These are phyloP conservation scores for Aspergillus bridgeri DNA, from an alignment of 495 filamentous ascomycete species.

Conservation along the genomic window DNA sequence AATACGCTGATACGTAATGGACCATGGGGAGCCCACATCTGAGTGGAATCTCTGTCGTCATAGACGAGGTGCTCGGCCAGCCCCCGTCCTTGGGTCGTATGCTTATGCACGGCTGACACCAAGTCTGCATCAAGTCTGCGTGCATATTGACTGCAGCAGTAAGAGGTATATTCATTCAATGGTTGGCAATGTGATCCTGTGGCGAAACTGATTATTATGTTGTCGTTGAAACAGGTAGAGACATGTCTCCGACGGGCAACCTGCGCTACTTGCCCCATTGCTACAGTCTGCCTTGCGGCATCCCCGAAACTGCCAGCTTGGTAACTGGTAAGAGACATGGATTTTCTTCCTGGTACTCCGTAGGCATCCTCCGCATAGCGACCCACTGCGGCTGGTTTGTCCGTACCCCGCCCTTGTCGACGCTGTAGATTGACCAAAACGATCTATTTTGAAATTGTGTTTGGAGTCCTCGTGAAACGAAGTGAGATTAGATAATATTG, in stretches of 20 bases:
- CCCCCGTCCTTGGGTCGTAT: constrained; percentile 50
- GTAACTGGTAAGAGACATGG: constrained; percentile 47
- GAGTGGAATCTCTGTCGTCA: constrained; percentile 50
- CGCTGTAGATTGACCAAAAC: constrained; percentile 46
- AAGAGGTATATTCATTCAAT: constrained; percentile 38
- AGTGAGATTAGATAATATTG: constrained; percentile 48
- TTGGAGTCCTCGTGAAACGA: constrained; percentile 44
- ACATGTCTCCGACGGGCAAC: constrained; percentile 41
- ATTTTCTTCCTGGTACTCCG: constrained; percentile 61
- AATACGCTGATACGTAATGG: constrained; percentile 60
- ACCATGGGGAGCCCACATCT: constrained; percentile 64
- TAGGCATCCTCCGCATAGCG: constrained; percentile 68
- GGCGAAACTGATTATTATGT: constrained; percentile 30
- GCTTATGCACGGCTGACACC: constrained; percentile 43
- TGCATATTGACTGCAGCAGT: constrained; percentile 44
- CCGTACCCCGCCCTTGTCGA: constrained; percentile 40
- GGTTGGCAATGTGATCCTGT: constrained; percentile 34
- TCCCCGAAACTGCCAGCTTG: constrained; percentile 39
- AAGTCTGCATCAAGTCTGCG: constrained; percentile 52
- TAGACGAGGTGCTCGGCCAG: constrained; percentile 61
- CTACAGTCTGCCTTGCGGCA: constrained; percentile 40
- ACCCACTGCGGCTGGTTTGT: constrained; percentile 59
- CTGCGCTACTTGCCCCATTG: constrained; percentile 48
- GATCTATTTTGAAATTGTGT: constrained; percentile 49
- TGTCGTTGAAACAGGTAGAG: constrained; percentile 41